phyloP scores from a whole-genome alignment of 2,329 filamentous ascomycete genomes.

The Paecilomyces niveus region DNA sequence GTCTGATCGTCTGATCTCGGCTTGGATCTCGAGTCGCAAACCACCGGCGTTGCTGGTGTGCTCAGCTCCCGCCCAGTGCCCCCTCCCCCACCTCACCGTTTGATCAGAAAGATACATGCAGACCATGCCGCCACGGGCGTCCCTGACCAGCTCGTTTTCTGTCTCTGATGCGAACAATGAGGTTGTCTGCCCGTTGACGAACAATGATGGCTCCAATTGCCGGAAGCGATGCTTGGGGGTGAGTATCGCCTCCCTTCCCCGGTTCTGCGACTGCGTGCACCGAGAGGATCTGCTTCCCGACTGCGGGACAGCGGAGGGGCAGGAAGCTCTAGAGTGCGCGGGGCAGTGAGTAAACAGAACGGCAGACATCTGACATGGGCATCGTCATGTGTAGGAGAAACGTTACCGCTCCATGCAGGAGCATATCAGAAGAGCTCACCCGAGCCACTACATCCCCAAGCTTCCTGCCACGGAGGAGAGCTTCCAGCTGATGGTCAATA shows the following conservation, averaged over 20 bases:
- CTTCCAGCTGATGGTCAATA: conserved; percentile 93
- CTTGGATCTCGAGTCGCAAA: neutral
- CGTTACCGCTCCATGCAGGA: conserved; percentile 98
- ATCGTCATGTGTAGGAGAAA: conserved; percentile 62
- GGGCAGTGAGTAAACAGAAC: neutral
- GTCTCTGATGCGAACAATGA: conserved; percentile 90
- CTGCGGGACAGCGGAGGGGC: neutral
- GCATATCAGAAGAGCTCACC: conserved; percentile 94
- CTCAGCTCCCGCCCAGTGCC: neutral
- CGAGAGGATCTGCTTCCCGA: conserved; percentile 5
- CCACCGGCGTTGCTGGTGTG: neutral
- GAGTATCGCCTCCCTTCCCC: conserved; percentile 47
- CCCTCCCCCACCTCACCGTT: neutral
- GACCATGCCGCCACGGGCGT: conserved; percentile 81
- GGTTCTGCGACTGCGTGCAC: neutral
- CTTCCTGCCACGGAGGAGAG: conserved; percentile 96
- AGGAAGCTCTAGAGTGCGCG: neutral
- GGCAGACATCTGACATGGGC: conserved; percentile 18
- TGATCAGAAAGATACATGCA: conserved; percentile 34
- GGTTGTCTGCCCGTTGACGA: conserved; percentile 90
- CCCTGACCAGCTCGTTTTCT: conserved; percentile 83
- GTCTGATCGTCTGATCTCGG: neutral
- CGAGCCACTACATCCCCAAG: conserved; percentile 95
- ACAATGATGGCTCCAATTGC: conserved; percentile 94
- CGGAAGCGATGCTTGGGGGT: conserved; percentile 97